phyloP scores from a whole-genome alignment of 768 basidiomycete genomes.

The Calocybe gangraenosa region DNA sequence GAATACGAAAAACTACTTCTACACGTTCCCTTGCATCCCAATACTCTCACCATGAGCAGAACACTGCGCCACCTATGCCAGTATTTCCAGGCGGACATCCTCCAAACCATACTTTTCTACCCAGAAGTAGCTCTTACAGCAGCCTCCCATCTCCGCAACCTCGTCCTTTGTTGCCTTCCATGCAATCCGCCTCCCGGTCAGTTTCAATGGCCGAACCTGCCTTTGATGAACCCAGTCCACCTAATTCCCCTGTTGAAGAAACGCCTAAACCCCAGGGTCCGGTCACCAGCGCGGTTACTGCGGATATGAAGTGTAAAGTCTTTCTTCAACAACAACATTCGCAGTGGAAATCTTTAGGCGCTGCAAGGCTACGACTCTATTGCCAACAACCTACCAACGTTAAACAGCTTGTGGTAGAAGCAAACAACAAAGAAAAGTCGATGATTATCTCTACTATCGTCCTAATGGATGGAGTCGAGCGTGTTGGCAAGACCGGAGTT shows the following conservation, averaged over 20 bases:
- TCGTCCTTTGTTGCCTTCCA: constrained; percentile 61
- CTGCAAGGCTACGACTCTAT: constrained; percentile 85
- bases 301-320: constrained; percentile 97
- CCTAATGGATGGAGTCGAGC: constrained; percentile 91
- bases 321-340: constrained; percentile 94
- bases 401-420: constrained; percentile 95
- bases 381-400: constrained; percentile 79
- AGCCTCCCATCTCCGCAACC: constrained; percentile 38
- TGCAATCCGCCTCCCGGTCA: constrained; percentile 47
- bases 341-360: constrained; percentile 96
- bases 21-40: constrained; percentile 53
- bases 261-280: constrained; percentile 54
- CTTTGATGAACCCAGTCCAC: constrained; percentile 75
- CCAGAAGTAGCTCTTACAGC: constrained; percentile 35
- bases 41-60: constrained; percentile 40
- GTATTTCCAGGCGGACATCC: constrained; percentile 34
- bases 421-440: constrained; percentile 69
- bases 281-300: constrained; percentile 71
- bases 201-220: constrained; percentile 49
- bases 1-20: constrained; percentile 51
- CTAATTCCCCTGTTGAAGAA: constrained; percentile 71
- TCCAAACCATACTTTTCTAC: constrained; percentile 24
- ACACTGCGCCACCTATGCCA: constrained; percentile 38
- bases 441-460: constrained; percentile 94
- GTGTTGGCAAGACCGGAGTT: constrained; percentile 98